Evolutionary conservation across 2,329 filamentous ascomycete genomes (phyloP), one percentile per base, ranked within the genome.

Genomic region (Xylaria digitata): DNA sequence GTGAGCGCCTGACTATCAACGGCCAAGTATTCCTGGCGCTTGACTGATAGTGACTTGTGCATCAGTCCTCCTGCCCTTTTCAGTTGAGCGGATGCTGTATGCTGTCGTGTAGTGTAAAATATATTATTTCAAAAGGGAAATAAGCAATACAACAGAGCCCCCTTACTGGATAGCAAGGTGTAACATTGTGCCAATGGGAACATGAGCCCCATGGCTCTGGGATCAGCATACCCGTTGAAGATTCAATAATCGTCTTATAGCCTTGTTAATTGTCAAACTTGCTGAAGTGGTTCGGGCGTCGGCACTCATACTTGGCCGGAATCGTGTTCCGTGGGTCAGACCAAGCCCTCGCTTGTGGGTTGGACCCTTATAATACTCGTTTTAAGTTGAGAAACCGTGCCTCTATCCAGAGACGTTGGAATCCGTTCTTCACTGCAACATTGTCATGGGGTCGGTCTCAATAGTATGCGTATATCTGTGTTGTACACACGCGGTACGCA

Each of bases 391-490:
- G 37, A 58, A n/a, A 26, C 7, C 11, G 34, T 37, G 34, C 34
- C 34, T 52, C 30, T 21, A 32, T 34, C 60, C 52, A 43, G 59
- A 30, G 54, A 66, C 32, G 60, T 49, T 64, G 65, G 61, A 49
- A 54, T 45, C 56, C 53, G 48, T 55, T 64, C 40, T 23, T 52
- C 32, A 48, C 34, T 61, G 65, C 60, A 43, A 67, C 66, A 53
- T 69, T 58, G 64, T 64, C 64, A 67, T 69, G 67, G 67, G 67
- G 43, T 34, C 48, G 43, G 30, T 43, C 45, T 61, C 62, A 62
- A 63, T 66, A 58, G 58, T 61, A 37, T 13, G 55, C 53, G 60
- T 66, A 63, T 48, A 62, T 62, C 53, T 43, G 48, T 61, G 60
- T 32, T 45, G 54, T 46, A 50, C 57, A 53, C 53, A 62, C 50